Conservation (phyloP, 139 green algal genomes). For the Zygnema circumcarinatum region DNA sequence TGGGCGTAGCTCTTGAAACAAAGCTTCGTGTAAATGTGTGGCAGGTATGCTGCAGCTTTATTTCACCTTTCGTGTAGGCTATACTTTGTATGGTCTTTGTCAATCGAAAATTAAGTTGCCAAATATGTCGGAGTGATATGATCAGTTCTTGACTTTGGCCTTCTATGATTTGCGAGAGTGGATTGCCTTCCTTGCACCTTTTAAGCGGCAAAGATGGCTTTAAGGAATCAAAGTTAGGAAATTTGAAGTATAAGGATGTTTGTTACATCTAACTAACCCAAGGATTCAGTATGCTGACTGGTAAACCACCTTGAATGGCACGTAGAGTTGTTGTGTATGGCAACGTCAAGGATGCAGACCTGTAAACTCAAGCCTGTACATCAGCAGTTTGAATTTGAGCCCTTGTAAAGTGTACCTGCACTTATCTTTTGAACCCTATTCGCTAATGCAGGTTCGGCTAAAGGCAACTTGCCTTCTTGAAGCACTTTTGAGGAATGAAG, state of each 20-base stretch:
- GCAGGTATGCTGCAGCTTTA: constrained; percentile 32
- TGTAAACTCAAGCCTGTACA: too few relatives aligned
- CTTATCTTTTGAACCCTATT: too few relatives aligned
- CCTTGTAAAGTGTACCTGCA: too few relatives aligned
- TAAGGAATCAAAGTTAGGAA: too few relatives aligned
- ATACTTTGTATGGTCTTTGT: background rate
- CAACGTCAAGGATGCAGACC: too few relatives aligned
- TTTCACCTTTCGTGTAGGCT: background rate
- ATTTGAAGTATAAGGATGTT: too few relatives aligned
- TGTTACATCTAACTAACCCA: too few relatives aligned
- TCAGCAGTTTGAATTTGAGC: too few relatives aligned
- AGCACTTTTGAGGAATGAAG: constrained; percentile 42
- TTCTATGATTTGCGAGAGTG: background rate
- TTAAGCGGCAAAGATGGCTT: background rate
- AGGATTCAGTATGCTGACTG: too few relatives aligned
- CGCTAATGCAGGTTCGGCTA: constrained; percentile 36
- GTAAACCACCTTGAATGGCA: too few relatives aligned
- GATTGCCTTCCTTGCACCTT: background rate
- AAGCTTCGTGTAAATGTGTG: constrained; percentile 41
- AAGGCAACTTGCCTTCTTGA: constrained; percentile 55
- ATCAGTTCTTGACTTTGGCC: background rate
- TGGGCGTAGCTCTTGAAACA: constrained; percentile 34
- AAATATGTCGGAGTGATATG: background rate
- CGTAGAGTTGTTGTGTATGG: too few relatives aligned
- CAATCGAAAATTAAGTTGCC: background rate